These are phyloP conservation scores for Aspergillus kassunensis DNA, from an alignment of 495 filamentous ascomycete genomes.

Conservation along the genomic window DNA sequence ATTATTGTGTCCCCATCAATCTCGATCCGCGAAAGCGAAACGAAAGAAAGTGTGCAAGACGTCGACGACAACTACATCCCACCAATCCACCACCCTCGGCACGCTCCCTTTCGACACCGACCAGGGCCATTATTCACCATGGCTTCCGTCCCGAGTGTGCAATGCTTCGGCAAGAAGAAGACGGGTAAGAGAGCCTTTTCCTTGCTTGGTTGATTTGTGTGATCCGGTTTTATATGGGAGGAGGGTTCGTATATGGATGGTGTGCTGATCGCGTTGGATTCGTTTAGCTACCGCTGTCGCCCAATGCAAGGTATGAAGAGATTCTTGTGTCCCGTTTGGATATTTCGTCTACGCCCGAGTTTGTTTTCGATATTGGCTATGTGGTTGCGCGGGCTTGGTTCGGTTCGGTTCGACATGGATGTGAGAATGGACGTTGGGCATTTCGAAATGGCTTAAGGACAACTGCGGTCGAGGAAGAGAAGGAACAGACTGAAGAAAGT, in stretches of 20 bases:
- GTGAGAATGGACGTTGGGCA: background rate
- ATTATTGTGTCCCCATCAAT: conserved; percentile 16
- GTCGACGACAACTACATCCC: conserved; percentile 16
- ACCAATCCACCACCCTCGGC: conserved; percentile 22
- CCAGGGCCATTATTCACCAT: conserved; percentile 56
- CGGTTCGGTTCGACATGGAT: background rate
- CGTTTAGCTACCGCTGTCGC: conserved; percentile 74
- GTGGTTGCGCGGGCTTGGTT: conserved; percentile 15
- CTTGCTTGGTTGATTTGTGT: conserved; percentile 1
- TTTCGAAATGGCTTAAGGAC: conserved; percentile 13
- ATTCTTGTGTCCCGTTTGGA: conserved; percentile 1
- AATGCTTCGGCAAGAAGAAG: conserved; percentile 96
- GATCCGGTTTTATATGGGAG: background rate
- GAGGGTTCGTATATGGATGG: too few species aligned
- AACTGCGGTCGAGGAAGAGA: background rate
- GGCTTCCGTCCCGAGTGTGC: conserved; percentile 78
- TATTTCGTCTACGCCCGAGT: background rate
- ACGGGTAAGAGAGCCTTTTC: conserved; percentile 55
- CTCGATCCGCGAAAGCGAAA: conserved; percentile 1
- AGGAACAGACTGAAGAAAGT: background rate
- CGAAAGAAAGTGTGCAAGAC: conserved; percentile 16
- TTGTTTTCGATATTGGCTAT: too few species aligned
- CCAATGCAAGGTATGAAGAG: conserved; percentile 79
- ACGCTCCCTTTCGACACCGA: conserved; percentile 46
- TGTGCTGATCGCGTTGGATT: conserved; percentile 26